Percentiles rank a stretch among this genome's conserved stretches.
phyloP scores from a whole-genome alignment of 495 filamentous ascomycete species.

The Neohortaea acidophila region DNA sequence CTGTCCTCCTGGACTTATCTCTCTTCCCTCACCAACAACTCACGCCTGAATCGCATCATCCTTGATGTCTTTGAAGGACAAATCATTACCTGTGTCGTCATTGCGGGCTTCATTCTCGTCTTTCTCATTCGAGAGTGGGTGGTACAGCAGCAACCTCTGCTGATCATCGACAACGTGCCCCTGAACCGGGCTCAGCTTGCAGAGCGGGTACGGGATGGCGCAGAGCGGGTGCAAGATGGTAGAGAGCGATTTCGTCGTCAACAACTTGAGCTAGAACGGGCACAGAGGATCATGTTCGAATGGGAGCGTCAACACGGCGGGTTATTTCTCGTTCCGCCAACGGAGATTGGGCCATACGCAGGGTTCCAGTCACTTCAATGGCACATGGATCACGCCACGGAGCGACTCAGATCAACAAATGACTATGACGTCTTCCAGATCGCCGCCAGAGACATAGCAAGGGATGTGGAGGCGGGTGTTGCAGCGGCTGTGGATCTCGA shows the following conservation, averaged over 20 bases:
- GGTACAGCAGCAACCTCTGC: constrained; percentile 84
- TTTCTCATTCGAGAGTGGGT: constrained; percentile 97
- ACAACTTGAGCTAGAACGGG: constrained; percentile 12
- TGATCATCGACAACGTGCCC: constrained; percentile 36
- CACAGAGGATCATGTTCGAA: too few relatives aligned
- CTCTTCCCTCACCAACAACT: constrained; percentile 53
- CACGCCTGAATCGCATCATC: constrained; percentile 60
- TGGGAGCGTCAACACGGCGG: too few relatives aligned
- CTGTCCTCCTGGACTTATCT: constrained; percentile 62
- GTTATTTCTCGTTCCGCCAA: too few relatives aligned
- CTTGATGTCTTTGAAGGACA: constrained; percentile 83
- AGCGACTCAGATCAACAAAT: too few relatives aligned
- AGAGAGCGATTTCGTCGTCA: constrained; percentile 12
- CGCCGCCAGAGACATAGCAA: too few relatives aligned
- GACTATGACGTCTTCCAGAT: too few relatives aligned
- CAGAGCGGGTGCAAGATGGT: constrained; percentile 7
- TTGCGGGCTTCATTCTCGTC: constrained; percentile 82
- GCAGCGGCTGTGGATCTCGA: too few relatives aligned
- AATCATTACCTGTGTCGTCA: constrained; percentile 78
- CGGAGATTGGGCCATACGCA: too few relatives aligned
- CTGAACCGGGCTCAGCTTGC: too few relatives aligned
- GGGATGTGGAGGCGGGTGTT: too few relatives aligned
- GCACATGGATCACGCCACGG: too few relatives aligned
- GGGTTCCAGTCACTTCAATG: too few relatives aligned
- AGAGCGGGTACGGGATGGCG: constrained; percentile 10